A percentile compares a stretch with the other conserved stretches of the same genome.
phyloP scores from a whole-genome alignment of 129 eudicot genomes.

The Apium graveolens region DNA sequence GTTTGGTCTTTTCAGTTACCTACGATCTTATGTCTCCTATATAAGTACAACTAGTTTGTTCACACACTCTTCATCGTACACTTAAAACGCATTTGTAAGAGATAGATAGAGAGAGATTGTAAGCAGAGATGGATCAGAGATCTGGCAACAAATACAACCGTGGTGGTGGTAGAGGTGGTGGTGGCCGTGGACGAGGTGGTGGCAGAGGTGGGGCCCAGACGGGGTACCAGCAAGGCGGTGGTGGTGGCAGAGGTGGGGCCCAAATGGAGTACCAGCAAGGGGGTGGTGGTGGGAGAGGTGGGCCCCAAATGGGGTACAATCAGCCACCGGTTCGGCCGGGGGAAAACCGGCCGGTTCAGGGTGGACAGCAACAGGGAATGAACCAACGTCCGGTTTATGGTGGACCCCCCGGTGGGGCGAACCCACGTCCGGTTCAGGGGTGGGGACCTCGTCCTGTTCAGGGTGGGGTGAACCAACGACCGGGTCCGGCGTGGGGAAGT shows the following conservation, averaged over 20 bases:
- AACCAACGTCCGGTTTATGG: neutral
- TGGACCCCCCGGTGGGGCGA: neutral
- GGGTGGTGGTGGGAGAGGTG: neutral
- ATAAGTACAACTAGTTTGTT: neutral
- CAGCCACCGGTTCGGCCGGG: neutral
- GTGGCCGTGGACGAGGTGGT: neutral
- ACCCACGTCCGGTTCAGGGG: neutral
- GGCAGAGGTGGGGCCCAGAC: neutral
- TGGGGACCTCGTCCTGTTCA: neutral
- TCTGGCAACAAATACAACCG: neutral
- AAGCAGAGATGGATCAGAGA: neutral
- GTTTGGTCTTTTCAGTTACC: neutral
- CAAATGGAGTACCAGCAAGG: neutral
- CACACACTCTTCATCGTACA: neutral
- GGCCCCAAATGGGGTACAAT: neutral
- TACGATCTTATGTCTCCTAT: neutral
- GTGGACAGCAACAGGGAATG: neutral
- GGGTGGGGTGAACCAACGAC: neutral
- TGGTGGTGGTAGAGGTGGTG: neutral
- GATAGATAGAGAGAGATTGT: neutral
- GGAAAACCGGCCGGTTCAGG: constrained; percentile 1
- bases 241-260: neutral
- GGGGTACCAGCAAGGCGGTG: neutral
- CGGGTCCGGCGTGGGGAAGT: neutral
- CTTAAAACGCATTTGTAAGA: neutral